Conservation (phyloP, 495 filamentous ascomycete genomes). For the Xylaria telfairii region DNA sequence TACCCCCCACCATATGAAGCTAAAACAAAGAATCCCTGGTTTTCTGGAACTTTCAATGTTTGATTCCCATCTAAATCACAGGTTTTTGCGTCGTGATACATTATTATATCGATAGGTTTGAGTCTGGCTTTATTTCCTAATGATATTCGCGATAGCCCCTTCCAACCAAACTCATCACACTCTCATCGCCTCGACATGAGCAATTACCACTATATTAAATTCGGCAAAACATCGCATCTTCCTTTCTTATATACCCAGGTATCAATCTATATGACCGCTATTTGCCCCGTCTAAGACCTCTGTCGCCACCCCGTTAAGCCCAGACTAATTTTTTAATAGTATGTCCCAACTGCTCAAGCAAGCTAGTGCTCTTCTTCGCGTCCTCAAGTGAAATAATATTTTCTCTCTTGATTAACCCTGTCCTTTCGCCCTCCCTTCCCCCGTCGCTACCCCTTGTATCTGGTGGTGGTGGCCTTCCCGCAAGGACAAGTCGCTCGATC, state of each 20-base stretch:
- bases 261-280: background rate
- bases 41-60: no score
- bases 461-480: conserved; percentile 37
- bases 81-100: background rate
- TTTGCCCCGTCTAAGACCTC: background rate
- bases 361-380: conserved; percentile 84
- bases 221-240: background rate
- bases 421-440: conserved; percentile 49
- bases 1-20: background rate
- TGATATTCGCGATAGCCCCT: background rate
- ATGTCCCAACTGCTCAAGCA: conserved; percentile 85
- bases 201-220: no score
- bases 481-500: conserved; percentile 53
- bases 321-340: conserved; percentile 91
- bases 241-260: background rate
- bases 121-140: background rate
- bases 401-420: conserved; percentile 32
- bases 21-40: no score
- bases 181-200: no score
- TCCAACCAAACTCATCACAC: background rate
- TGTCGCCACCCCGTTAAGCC: conserved; percentile 57
- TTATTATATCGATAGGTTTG: no score
- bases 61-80: no score
- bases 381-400: conserved; percentile 84
- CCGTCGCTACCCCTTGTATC: conserved; percentile 29